A percentile compares a stretch with the other conserved stretches of the same genome.
Conservation (phyloP, 257 asterid genomes). For the Fraxinus anomala region DNA sequence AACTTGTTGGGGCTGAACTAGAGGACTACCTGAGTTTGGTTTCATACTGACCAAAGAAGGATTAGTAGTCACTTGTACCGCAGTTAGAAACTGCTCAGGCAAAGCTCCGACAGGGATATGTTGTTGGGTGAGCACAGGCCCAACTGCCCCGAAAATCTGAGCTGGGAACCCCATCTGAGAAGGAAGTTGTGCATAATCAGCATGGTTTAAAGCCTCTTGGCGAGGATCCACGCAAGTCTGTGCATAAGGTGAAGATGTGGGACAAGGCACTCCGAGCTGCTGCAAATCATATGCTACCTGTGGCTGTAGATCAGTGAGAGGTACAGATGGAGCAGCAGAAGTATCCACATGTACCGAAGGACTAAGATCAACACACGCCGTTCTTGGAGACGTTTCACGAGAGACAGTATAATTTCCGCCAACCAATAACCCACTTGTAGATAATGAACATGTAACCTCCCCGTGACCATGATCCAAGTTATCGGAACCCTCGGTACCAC, state of each 20-base stretch:
- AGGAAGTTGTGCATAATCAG: constrained; percentile 57
- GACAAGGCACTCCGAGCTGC: constrained; percentile 41
- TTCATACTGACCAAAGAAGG: constrained; percentile 64
- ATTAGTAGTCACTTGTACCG: constrained; percentile 62
- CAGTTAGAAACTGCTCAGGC: constrained; percentile 61
- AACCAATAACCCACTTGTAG: constrained; percentile 50
- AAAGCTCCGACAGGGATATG: constrained; percentile 44
- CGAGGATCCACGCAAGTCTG: constrained; percentile 62
- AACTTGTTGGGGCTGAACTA: constrained; percentile 60
- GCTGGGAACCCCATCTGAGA: constrained; percentile 69
- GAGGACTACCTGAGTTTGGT: constrained; percentile 43
- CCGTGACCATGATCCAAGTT: constrained; percentile 41
- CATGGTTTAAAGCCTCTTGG: constrained; percentile 49
- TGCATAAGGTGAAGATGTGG: constrained; percentile 54
- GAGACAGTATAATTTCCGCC: constrained; percentile 41
- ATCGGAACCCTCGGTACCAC: constrained; percentile 63
- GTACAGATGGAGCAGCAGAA: constrained; percentile 49
- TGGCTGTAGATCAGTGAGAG: constrained; percentile 46
- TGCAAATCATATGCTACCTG: constrained; percentile 11
- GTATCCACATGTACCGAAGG: constrained; percentile 36
- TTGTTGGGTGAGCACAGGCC: constrained; percentile 60
- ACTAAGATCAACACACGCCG: constrained; percentile 44
- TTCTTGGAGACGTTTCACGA: constrained; percentile 46
- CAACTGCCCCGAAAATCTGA: constrained; percentile 55
- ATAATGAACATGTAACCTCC: constrained; percentile 49